phyloP scores from a whole-genome alignment of 768 basidiomycete genomes.

The Kwoniella sp. region DNA sequence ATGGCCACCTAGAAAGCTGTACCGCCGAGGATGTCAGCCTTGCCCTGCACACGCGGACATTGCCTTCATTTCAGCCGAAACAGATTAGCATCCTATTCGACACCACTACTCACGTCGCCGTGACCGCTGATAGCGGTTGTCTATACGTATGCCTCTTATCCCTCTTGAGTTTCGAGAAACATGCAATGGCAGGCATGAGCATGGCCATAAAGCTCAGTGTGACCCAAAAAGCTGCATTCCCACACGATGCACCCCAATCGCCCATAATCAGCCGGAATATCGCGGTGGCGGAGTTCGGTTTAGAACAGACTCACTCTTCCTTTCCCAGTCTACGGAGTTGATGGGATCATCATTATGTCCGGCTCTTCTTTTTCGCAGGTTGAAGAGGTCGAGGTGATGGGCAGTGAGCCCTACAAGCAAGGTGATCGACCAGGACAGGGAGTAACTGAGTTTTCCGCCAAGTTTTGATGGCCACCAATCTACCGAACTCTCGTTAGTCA shows the following conservation, averaged over 20 bases:
- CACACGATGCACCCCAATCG: background rate
- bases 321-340: conserved; percentile 52
- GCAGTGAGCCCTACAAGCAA: conserved; percentile 43
- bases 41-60: no score
- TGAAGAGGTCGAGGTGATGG: conserved; percentile 53
- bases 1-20: conserved; percentile 55
- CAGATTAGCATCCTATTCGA: no score
- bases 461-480: conserved; percentile 58
- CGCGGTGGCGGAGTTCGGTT: no score
- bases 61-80: no score
- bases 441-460: conserved; percentile 56
- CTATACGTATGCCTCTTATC: conserved; percentile 57
- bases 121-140: conserved; percentile 51
- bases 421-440: conserved; percentile 52
- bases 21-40: background rate
- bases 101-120: conserved; percentile 50
- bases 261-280: no score
- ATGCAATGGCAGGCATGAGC: conserved; percentile 56
- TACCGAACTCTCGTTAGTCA: background rate
- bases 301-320: conserved; percentile 44
- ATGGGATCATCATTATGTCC: conserved; percentile 23
- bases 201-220: conserved; percentile 54
- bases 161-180: conserved; percentile 57
- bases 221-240: conserved; percentile 54
- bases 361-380: conserved; percentile 40